A percentile compares a stretch with the other conserved stretches of the same genome.
These are phyloP conservation scores for Colletotrichum sp. DNA, from an alignment of 2,329 filamentous ascomycete species.

Conservation along the genomic window DNA sequence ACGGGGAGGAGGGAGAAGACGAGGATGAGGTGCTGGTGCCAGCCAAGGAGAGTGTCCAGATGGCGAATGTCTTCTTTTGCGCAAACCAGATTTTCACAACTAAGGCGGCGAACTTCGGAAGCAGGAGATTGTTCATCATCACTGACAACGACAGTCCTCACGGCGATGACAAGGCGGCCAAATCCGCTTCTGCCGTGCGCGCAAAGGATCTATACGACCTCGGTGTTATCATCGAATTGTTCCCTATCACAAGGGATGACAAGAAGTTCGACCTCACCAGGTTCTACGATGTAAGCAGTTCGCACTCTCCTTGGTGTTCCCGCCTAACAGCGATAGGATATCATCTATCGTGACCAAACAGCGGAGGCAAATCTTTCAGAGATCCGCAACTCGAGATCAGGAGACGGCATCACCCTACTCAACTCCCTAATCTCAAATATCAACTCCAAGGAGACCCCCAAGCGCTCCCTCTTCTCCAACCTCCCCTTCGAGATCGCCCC, in stretches of 20 bases:
- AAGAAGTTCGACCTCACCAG: slow-evolving; percentile 79
- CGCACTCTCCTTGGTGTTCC: not conserved
- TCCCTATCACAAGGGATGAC: slow-evolving; percentile 78
- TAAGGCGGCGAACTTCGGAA: slow-evolving; percentile 92
- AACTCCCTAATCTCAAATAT: slow-evolving; percentile 85
- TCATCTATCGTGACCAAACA: slow-evolving; percentile 81
- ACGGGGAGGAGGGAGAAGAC: slow-evolving; percentile 79
- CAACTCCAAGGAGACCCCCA: slow-evolving; percentile 86
- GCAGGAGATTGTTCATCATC: slow-evolving; percentile 90
- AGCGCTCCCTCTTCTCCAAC: slow-evolving; percentile 84
- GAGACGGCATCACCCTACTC: slow-evolving; percentile 79
- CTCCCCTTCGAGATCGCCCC: slow-evolving; percentile 89
- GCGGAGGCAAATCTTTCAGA: slow-evolving; percentile 65
- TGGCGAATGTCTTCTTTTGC: slow-evolving; percentile 91
- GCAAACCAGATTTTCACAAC: slow-evolving; percentile 97
- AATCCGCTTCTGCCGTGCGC: slow-evolving; percentile 79
- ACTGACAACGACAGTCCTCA: slow-evolving; percentile 94
- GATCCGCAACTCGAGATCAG: slow-evolving; percentile 68
- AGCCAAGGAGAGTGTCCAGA: slow-evolving; percentile 71
- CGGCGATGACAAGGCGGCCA: slow-evolving; percentile 70
- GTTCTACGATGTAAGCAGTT: slow-evolving; percentile 81
- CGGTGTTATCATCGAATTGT: slow-evolving; percentile 89
- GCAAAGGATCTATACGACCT: slow-evolving; percentile 96
- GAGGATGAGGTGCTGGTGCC: slow-evolving; percentile 72
- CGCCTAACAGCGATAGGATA: slow-evolving; percentile 63